Evolutionary conservation across 345 rosid genomes (phyloP).

Genomic region (Hibiscus mutabilis): DNA sequence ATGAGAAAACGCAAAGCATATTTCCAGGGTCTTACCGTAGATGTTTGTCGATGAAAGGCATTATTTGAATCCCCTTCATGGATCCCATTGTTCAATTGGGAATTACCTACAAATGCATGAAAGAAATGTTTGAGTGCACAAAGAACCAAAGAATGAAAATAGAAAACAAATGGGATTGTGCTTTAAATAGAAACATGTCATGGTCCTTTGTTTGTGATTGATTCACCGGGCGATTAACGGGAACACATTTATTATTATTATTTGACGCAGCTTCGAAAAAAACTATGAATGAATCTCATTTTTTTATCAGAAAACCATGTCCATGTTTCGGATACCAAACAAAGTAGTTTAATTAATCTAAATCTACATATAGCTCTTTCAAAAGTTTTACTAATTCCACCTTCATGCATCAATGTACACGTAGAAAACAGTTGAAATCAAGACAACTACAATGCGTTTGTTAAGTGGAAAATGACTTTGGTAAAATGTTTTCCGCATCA

Average conservation of each 20-base stretch:
- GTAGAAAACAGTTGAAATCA: constrained; percentile 8
- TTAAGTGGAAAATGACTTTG: no score
- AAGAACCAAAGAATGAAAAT: background rate
- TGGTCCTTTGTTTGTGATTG: no score
- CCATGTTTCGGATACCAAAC: no score
- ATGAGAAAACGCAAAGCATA: background rate
- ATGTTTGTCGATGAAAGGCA: background rate
- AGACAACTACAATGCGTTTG: background rate
- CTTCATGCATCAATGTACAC: background rate
- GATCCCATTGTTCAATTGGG: background rate
- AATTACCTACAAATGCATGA: background rate
- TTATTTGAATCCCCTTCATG: background rate
- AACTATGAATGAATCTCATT: background rate
- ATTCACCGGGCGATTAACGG: no score
- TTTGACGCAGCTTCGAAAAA: background rate
- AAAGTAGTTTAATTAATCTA: no score
- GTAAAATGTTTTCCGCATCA: no score
- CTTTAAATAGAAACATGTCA: background rate
- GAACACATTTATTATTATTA: no score
- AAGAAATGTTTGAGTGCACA: background rate
- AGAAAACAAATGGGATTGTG: background rate
- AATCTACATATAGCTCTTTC: no score
- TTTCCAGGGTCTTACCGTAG: background rate
- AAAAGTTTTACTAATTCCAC: background rate
- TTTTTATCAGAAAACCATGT: no score